phyloP scores from a whole-genome alignment of 2,329 filamentous ascomycete genomes.

The Annulohypoxylon truncatum region DNA sequence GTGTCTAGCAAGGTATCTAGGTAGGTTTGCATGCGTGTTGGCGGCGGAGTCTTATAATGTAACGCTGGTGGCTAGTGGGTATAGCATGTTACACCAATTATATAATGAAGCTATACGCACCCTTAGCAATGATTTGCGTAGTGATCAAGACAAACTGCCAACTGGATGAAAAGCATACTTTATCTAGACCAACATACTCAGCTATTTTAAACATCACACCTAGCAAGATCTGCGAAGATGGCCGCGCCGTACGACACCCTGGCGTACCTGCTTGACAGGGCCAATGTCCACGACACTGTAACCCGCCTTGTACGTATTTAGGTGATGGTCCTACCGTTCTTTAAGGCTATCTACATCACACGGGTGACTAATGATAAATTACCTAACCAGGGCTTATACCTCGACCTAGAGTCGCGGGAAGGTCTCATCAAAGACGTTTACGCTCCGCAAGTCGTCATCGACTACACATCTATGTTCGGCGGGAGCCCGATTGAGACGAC shows the following conservation, averaged over 20 bases:
- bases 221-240: slow-evolving; percentile 32
- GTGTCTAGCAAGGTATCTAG: background rate
- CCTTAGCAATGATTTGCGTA: background rate
- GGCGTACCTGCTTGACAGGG: slow-evolving; percentile 50
- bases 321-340: background rate
- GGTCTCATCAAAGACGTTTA: slow-evolving; percentile 46
- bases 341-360: background rate
- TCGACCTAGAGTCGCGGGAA: slow-evolving; percentile 42
- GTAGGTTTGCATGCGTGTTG: background rate
- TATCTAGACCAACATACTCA: background rate
- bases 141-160: background rate
- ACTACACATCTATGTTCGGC: slow-evolving; percentile 50
- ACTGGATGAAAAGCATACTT: background rate
- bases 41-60: background rate
- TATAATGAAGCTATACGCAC: background rate
- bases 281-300: slow-evolving; percentile 50
- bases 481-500: slow-evolving; percentile 40
- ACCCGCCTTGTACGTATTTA: slow-evolving; percentile 41
- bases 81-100: background rate
- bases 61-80: too few species aligned
- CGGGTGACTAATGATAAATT: background rate
- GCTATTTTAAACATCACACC: background rate
- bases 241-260: slow-evolving; percentile 46
- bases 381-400: slow-evolving; percentile 41
- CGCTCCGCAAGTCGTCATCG: slow-evolving; percentile 44